Percentiles rank a stretch among this genome's conserved stretches.
phyloP scores from a whole-genome alignment of 495 filamentous ascomycete species.

The Trypethelium eluteriae region DNA sequence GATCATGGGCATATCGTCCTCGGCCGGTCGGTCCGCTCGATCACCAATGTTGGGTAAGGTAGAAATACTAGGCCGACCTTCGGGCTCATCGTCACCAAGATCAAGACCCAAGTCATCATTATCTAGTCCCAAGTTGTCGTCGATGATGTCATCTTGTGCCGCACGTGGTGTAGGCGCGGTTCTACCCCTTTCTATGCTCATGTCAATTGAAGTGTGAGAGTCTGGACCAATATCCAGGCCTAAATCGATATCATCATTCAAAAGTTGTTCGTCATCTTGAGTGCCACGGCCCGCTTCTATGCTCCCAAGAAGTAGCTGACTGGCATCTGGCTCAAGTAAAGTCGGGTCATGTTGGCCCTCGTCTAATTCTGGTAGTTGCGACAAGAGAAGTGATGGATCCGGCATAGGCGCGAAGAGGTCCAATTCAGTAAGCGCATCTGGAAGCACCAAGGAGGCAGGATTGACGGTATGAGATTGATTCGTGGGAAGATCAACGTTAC shows the following conservation, averaged over 20 bases:
- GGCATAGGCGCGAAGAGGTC: constrained; percentile 58
- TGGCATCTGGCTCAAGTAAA: constrained; percentile 33
- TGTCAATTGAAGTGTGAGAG: constrained; percentile 42
- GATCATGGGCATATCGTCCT: not conserved
- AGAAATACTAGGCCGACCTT: not conserved
- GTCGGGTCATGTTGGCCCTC: constrained; percentile 27
- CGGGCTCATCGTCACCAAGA: constrained; percentile 33
- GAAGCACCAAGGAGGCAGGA: constrained; percentile 47
- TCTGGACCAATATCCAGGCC: constrained; percentile 54
- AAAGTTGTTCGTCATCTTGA: constrained; percentile 42
- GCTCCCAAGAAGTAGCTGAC: constrained; percentile 28
- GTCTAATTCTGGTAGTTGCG: constrained; percentile 23
- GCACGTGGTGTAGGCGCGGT: constrained; percentile 57
- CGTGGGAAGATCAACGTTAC: constrained; percentile 46
- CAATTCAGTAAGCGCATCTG: constrained; percentile 80
- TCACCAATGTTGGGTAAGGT: constrained; percentile 1
- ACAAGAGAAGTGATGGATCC: constrained; percentile 34
- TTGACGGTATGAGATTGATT: constrained; percentile 41
- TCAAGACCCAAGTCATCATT: constrained; percentile 44
- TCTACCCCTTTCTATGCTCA: constrained; percentile 76
- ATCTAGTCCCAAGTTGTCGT: constrained; percentile 45
- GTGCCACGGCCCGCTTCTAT: constrained; percentile 24
- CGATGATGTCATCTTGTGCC: constrained; percentile 58
- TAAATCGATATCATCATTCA: constrained; percentile 52
- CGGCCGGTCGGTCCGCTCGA: not conserved